Evolutionary conservation across 176 grass and related monocot species (phyloP).

Genomic region (Puccinellia tenuiflora): DNA sequence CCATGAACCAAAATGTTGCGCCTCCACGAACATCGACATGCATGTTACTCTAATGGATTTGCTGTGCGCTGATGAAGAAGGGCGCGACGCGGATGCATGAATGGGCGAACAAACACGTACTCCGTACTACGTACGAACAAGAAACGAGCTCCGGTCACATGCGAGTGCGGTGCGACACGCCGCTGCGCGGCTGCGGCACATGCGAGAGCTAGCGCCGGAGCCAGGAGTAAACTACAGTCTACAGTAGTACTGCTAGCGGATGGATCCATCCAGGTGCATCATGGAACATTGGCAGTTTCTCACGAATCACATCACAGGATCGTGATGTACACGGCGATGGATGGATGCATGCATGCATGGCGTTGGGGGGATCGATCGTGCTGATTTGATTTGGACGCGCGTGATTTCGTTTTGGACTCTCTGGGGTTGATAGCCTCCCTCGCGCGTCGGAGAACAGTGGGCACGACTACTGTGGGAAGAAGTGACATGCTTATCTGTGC

Average conservation of each 20-base stretch:
- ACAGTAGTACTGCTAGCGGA: background rate
- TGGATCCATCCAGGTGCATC: constrained; percentile 6
- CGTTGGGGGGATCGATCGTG: background rate
- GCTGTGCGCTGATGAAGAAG: background rate
- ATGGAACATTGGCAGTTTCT: background rate
- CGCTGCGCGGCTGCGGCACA: background rate
- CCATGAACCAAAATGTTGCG: no score
- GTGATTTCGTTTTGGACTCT: background rate
- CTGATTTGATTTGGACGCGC: background rate
- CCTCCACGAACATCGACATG: no score
- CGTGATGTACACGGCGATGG: background rate
- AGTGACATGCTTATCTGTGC: no score
- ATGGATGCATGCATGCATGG: background rate
- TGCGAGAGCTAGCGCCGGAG: background rate
- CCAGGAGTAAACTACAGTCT: background rate
- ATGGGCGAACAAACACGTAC: background rate
- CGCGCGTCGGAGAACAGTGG: background rate
- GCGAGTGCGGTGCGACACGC: background rate
- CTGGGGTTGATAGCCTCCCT: background rate
- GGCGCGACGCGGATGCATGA: no score
- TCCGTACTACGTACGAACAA: no score
- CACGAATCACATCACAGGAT: constrained; percentile 1
- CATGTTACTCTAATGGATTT: no score
- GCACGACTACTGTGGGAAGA: background rate
- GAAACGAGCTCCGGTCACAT: background rate